A percentile compares a stretch with the other conserved stretches of the same genome.
Conservation (phyloP, 2,329 filamentous ascomycete species). For the Epichloe uncinata region DNA sequence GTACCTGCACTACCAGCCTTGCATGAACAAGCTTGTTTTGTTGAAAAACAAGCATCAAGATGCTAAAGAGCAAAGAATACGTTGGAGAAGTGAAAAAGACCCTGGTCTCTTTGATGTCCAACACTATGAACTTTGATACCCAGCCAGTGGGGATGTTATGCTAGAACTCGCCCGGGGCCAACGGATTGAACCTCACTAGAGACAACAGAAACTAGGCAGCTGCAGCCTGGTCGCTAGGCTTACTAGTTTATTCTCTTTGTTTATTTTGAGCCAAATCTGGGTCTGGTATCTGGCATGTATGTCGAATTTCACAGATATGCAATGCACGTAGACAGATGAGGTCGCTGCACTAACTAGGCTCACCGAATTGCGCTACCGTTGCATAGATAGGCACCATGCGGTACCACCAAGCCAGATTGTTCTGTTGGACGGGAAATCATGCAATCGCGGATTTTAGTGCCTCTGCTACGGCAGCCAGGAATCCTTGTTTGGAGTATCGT, state of each 20-base stretch:
- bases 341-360: not conserved
- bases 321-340: not conserved
- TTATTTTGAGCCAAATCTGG: not conserved
- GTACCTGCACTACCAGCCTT: slow-evolving; percentile 4
- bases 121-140: not conserved
- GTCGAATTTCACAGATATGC: not conserved
- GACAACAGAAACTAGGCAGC: too few species aligned
- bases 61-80: not conserved
- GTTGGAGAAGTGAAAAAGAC: slow-evolving; percentile 2
- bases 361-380: not conserved
- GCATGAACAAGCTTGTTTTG: slow-evolving; percentile 2
- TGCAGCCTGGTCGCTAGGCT: not conserved
- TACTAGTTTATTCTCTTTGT: not conserved
- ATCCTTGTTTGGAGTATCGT: not conserved
- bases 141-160: not conserved
- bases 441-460: not conserved
- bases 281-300: not conserved
- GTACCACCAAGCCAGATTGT: slow-evolving; percentile 3
- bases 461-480: not conserved
- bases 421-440: slow-evolving; percentile 1
- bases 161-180: not conserved
- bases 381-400: slow-evolving; percentile 1
- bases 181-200: too few species aligned
- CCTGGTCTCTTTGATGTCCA: not conserved
- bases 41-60: not conserved